These are phyloP conservation scores for Boletus speciosus DNA, from an alignment of 768 basidiomycete genomes.

Conservation along the genomic window DNA sequence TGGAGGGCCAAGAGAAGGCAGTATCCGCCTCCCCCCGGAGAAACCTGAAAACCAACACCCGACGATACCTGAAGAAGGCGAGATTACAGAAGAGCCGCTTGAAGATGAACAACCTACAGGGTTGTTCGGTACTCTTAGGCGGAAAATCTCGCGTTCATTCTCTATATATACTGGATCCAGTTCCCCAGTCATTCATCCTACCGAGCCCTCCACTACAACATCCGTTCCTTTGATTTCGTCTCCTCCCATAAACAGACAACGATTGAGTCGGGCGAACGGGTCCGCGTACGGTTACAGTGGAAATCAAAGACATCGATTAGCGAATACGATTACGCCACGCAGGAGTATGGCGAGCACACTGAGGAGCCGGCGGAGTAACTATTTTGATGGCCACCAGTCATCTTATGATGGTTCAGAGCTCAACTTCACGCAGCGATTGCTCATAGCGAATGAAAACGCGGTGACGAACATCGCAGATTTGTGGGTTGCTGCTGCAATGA, in stretches of 20 bases:
- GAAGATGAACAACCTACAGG: conserved; percentile 37
- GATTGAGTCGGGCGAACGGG: conserved; percentile 60
- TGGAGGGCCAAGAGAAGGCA: conserved; percentile 83
- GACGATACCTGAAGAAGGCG: conserved; percentile 69
- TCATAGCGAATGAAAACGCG: conserved; percentile 93
- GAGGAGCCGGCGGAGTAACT: conserved; percentile 49
- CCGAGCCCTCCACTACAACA: conserved; percentile 32
- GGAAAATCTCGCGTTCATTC: conserved; percentile 51
- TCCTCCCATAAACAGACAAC: conserved; percentile 40
- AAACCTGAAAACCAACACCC: conserved; percentile 49
- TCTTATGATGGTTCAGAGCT: conserved; percentile 50
- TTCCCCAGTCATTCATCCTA: conserved; percentile 39
- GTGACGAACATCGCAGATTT: conserved; percentile 94
- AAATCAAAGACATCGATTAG: conserved; percentile 50
- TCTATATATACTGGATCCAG: conserved; percentile 59
- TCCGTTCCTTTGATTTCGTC: conserved; percentile 48
- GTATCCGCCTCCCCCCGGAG: conserved; percentile 79
- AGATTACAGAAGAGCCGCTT: conserved; percentile 43
- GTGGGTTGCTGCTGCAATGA: conserved; percentile 97
- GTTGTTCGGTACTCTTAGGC: conserved; percentile 41
- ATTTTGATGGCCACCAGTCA: conserved; percentile 40
- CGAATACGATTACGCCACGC: conserved; percentile 47
- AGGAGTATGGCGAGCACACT: conserved; percentile 54
- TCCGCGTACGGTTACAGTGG: conserved; percentile 78
- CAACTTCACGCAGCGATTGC: conserved; percentile 82